Evolutionary conservation across 1,284 basidiomycete species (phyloP), one percentile per base, ranked within the genome.

Genomic region (Ustilago nuda): DNA sequence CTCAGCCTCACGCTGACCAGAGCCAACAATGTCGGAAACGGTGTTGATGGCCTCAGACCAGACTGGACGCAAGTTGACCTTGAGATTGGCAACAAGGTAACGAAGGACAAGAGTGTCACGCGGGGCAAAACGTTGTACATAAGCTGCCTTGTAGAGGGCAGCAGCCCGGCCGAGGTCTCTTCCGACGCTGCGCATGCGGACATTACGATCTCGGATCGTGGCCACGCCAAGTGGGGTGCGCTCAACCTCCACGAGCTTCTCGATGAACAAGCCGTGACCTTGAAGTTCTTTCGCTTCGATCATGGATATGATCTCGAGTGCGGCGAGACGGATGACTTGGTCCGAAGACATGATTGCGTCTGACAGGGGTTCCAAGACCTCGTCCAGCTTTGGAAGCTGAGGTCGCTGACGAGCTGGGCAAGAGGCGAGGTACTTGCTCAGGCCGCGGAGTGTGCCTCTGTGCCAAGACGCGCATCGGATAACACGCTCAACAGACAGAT

Each of bases 31-130:
- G 35, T 83, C 83, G 2, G 77, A 72, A 3, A 85, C 54, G 8
- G 81, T 76, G 54, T 77, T 75, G 57, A 78, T 75, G 23, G 72
- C 70, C 53, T 84, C 84, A 7, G 62, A 58, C 84, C 84, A 85
- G 35, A 85, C 60, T 0, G 84, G 84, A n/a, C 73, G 68, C 48
- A 85, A 66, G 45, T 85, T 85, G 65, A 85, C 61, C 72, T 84
- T 85, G 61, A 84, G 62, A 37, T 78, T 83, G 55, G 78, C 78
- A 43, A 84, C 69, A 19, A 83, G 59, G 63, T 81, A 84, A 13
- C 66, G 66, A 19, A 79, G 53, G 4, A 81, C 61, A n/a, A 82
- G 53, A 5, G 64, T 56, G 41, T 74, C 63, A 2, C 70, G 62
- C 46, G 57, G 45, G 11, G 56, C 56, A 19, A 57, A 50, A 11